phyloP scores from a whole-genome alignment of 306 rosid species.

The Luffa aegyptiaca region DNA sequence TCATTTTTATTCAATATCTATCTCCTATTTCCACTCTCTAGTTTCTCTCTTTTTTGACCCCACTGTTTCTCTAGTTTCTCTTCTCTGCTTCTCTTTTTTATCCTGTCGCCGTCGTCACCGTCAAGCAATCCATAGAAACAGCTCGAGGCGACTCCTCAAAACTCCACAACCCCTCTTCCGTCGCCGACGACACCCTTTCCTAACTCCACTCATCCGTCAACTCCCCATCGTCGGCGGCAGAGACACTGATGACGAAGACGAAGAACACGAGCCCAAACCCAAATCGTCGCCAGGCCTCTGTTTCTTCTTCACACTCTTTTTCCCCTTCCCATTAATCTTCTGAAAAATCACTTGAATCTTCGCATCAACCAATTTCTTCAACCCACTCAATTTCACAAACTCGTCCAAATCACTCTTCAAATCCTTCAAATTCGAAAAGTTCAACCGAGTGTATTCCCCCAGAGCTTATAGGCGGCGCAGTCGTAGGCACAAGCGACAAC shows the following conservation, averaged over 20 bases:
- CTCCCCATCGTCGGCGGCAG: conserved; percentile 9
- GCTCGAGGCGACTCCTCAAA: conserved; percentile 32
- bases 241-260: conserved; percentile 24
- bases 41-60: no score
- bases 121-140: conserved; percentile 30
- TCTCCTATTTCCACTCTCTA: no score
- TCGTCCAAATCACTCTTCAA: conserved; percentile 48
- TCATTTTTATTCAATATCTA: no score
- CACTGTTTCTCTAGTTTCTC: no score
- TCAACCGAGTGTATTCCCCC: conserved; percentile 87
- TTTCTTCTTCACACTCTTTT: conserved; percentile 40
- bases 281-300: neutral
- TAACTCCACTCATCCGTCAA: conserved; percentile 26
- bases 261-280: conserved; percentile 13
- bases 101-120: conserved; percentile 20
- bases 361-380: conserved; percentile 63
- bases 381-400: conserved; percentile 40
- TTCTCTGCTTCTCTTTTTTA: no score
- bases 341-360: conserved; percentile 85
- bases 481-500: conserved; percentile 95
- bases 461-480: conserved; percentile 86
- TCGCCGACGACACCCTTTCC: conserved; percentile 26
- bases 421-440: conserved; percentile 76
- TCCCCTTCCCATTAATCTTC: conserved; percentile 64
- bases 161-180: conserved; percentile 61